phyloP scores from a whole-genome alignment of 169 alveolate genomes.

The Plasmodium inui region DNA sequence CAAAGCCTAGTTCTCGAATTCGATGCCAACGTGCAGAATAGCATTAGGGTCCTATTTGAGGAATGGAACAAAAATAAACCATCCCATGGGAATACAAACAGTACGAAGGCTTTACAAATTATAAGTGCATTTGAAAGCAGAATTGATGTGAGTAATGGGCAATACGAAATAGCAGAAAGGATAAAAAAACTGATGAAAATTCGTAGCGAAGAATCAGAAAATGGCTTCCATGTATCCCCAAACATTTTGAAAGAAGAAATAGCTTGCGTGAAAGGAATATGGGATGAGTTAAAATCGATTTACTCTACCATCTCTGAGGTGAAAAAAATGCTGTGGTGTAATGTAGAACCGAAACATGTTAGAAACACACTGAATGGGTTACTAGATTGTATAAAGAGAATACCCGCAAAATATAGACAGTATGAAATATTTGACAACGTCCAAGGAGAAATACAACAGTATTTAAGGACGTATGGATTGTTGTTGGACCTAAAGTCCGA shows the following conservation, averaged over 20 bases:
- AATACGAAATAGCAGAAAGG: constrained; percentile 57
- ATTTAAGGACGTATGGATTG: constrained; percentile 74
- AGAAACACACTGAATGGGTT: constrained; percentile 90
- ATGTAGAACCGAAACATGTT: constrained; percentile 88
- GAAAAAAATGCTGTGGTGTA: constrained; percentile 90
- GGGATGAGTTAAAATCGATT: constrained; percentile 91
- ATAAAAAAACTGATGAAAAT: constrained; percentile 41
- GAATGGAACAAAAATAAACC: constrained; percentile 76
- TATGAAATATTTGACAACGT: constrained; percentile 95
- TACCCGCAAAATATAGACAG: constrained; percentile 89
- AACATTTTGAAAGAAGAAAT: constrained; percentile 91
- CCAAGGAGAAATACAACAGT: constrained; percentile 78
- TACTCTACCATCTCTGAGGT: constrained; percentile 86
- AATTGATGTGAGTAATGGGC: constrained; percentile 28
- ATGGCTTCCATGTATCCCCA: constrained; percentile 87
- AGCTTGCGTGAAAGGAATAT: constrained; percentile 89
- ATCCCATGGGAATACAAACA: constrained; percentile 64
- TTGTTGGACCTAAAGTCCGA: constrained; percentile 94
- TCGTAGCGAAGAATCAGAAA: constrained; percentile 83
- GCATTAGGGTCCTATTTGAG: constrained; percentile 44
- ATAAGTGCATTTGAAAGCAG: constrained; percentile 50
- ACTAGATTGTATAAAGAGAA: constrained; percentile 87
- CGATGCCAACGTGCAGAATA: constrained; percentile 72
- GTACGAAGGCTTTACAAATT: constrained; percentile 73
- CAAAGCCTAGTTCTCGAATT: constrained; percentile 58